Base-by-base conservation (phyloP, 768 basidiomycete genomes). In the Lepiota venenata region DNA sequence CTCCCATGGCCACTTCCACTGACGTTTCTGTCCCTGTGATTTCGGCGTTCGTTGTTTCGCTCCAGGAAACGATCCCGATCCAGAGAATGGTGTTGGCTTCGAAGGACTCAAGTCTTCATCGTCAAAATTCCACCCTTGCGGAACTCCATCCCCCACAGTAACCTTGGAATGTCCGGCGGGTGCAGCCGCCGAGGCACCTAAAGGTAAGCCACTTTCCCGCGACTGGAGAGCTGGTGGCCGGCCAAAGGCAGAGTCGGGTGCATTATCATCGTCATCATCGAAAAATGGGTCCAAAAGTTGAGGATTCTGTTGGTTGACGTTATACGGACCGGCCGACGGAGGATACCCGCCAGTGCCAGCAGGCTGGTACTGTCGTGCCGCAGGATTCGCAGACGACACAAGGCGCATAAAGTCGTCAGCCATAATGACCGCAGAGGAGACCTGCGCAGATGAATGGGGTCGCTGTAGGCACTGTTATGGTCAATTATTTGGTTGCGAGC, bases 1-100 rank as follows among this genome's bases (percentile, higher is more conserved):
- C 68, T 83, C 65, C 91, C 91, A 93, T 43, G 91, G 90, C 89
- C 91, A 93, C 66, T 76, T 87, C 87, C 87, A 91, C 55, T 74
- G 63, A 46, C 66, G 67, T 40, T 64, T 64, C 50, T 71, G 59
- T 25, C 64, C 56, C 20, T 53, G 56, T 42, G 63, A 58, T 45
- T 59, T 56, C 37, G 60, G 50, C 44, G 63, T 39, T 52, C 56
- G 43, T 27, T 61, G 15, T 55, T 64, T 50, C 12, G 66, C 56
- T 18, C 73, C 69, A 3, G 71, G 71, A 63, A 77, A 74, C 21
- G 76, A 66, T 1, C 69, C 66, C 39, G 75, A 68, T 10, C 76
- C 77, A 27, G 72, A 69, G 60, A 83, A 84, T 2, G 71, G 65
- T 58, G 55, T 63, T 37, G 58, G 63, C 56, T 62, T 68, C 60